Evolutionary conservation across 2,329 filamentous ascomycete species (phyloP).

Genomic region (Aureobasidium sp.): DNA sequence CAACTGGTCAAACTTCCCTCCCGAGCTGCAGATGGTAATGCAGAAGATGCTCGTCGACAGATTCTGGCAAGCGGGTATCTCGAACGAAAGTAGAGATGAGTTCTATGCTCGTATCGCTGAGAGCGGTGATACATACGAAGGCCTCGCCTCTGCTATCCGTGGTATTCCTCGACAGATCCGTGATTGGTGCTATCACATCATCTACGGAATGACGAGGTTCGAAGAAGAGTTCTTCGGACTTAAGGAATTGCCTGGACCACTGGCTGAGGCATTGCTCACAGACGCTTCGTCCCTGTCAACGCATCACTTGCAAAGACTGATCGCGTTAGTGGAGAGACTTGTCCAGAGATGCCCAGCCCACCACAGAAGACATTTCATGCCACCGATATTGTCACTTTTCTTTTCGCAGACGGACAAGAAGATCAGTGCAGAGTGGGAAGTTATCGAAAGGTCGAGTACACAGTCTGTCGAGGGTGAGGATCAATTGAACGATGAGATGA

Average conservation of each 20-base stretch:
- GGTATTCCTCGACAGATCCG: conserved; percentile 82
- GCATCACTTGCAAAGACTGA: conserved; percentile 87
- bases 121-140: conserved; percentile 83
- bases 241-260: conserved; percentile 66
- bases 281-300: conserved; percentile 77
- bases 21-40: conserved; percentile 69
- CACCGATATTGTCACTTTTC: conserved; percentile 70
- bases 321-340: conserved; percentile 79
- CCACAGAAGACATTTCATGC: conserved; percentile 69
- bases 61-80: conserved; percentile 98
- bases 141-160: conserved; percentile 85
- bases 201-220: conserved; percentile 86
- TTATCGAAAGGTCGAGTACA: conserved; percentile 52
- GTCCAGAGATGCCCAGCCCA: conserved; percentile 86
- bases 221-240: conserved; percentile 89
- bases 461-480: conserved; percentile 62
- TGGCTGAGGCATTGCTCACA: conserved; percentile 76
- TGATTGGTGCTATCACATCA: conserved; percentile 87
- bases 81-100: conserved; percentile 87
- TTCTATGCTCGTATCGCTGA: conserved; percentile 89
- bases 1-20: conserved; percentile 71
- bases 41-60: conserved; percentile 80
- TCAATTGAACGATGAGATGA: conserved; percentile 86
- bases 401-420: conserved; percentile 84
- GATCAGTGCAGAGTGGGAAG: conserved; percentile 78